Percentiles rank a stretch among this genome's conserved stretches.
Conservation (phyloP, 1,284 basidiomycete genomes). For the Austropuccinia psidii region DNA sequence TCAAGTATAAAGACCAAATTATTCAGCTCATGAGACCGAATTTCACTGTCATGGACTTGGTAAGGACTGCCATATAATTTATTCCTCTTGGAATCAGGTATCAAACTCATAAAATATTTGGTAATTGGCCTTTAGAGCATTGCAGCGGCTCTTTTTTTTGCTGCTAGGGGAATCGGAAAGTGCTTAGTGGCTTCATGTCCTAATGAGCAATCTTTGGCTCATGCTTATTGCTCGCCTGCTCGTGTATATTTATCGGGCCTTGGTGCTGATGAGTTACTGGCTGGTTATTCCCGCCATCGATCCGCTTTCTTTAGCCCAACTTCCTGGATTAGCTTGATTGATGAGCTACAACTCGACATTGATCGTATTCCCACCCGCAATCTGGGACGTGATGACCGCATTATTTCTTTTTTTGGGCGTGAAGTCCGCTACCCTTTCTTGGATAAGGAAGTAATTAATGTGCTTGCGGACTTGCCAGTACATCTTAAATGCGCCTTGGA, state of each 20-base stretch:
- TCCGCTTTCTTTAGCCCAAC: slow-evolving; percentile 55
- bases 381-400: slow-evolving; percentile 26
- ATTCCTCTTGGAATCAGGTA: too few species aligned
- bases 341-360: slow-evolving; percentile 29
- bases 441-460: slow-evolving; percentile 9
- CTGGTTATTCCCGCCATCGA: slow-evolving; percentile 85
- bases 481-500: slow-evolving; percentile 20
- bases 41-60: slow-evolving; percentile 73
- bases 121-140: slow-evolving; percentile 58
- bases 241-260: slow-evolving; percentile 81
- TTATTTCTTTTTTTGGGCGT: slow-evolving; percentile 11
- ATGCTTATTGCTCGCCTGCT: slow-evolving; percentile 63
- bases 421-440: slow-evolving; percentile 33
- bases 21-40: slow-evolving; percentile 38
- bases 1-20: slow-evolving; percentile 27
- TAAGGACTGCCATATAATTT: slow-evolving; percentile 48
- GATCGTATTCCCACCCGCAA: slow-evolving; percentile 28
- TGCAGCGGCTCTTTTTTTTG: slow-evolving; percentile 85
- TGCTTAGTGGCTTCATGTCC: not conserved
- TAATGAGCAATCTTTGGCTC: not conserved
- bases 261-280: slow-evolving; percentile 89
- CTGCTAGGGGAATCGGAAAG: slow-evolving; percentile 66
- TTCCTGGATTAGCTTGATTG: slow-evolving; percentile 4
- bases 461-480: slow-evolving; percentile 5
- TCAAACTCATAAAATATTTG: not conserved